A percentile compares a stretch with the other conserved stretches of the same genome.
phyloP scores from a whole-genome alignment of 371 early-diverging fungal genomes.

The Dichotomocladium elegans region DNA sequence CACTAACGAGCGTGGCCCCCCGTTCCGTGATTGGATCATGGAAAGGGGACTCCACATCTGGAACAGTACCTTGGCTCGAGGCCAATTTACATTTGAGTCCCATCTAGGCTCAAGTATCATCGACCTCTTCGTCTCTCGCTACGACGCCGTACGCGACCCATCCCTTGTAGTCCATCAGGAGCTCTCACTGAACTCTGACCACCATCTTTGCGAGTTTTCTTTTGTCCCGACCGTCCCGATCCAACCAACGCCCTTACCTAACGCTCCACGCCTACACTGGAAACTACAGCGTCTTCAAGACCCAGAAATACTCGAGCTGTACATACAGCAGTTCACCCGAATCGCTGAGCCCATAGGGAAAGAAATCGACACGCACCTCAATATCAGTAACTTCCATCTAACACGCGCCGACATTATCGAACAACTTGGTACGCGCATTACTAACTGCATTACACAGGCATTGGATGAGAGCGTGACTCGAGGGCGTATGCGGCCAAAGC shows the following conservation, averaged over 20 bases:
- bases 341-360: not conserved
- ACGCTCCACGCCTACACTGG: not conserved
- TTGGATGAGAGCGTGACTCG: not conserved
- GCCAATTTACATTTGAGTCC: not conserved
- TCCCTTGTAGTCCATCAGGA: not conserved
- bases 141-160: not conserved
- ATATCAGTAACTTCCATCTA: not conserved
- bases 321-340: not conserved
- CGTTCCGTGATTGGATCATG: not conserved
- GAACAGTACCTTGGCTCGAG: not conserved
- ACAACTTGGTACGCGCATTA: not conserved
- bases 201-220: not conserved
- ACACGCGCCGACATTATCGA: not conserved
- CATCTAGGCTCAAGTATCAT: constrained; percentile 2
- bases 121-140: not conserved
- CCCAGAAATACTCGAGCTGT: not conserved
- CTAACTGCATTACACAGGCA: not conserved
- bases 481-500: not conserved
- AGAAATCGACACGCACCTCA: not conserved
- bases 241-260: not conserved
- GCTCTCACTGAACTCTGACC: not conserved
- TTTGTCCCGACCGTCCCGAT: not conserved
- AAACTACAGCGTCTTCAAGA: not conserved
- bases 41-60: not conserved
- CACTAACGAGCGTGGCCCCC: not conserved